Conservation (phyloP, 2,329 filamentous ascomycete genomes). For the Penicillium crustosum region DNA sequence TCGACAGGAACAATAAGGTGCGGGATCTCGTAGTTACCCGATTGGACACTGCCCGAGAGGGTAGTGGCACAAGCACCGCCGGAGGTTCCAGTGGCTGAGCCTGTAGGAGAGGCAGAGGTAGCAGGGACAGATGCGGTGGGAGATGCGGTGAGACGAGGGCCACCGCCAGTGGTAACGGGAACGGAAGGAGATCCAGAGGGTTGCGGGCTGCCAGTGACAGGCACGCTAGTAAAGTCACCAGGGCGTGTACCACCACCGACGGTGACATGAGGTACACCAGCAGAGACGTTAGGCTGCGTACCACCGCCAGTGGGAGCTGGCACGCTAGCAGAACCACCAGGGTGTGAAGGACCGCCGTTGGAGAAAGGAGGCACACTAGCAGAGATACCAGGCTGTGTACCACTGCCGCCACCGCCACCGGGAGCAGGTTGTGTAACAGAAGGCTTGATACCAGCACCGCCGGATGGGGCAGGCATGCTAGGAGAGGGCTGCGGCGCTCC, state of each 20-base stretch:
- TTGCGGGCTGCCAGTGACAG: not conserved
- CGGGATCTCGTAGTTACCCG: slow-evolving; percentile 55
- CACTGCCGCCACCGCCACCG: not conserved
- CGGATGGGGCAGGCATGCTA: not conserved
- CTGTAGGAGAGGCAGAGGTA: slow-evolving; percentile 11
- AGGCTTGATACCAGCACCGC: not conserved
- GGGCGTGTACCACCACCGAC: not conserved
- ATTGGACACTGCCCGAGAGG: slow-evolving; percentile 44
- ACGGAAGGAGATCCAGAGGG: not conserved
- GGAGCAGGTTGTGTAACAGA: not conserved
- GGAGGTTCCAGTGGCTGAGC: slow-evolving; percentile 17
- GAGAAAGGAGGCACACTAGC: not conserved
- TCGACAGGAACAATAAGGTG: slow-evolving; percentile 64
- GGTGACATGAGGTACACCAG: not conserved
- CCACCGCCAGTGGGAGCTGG: not conserved
- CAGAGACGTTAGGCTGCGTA: not conserved
- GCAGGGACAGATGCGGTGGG: slow-evolving; percentile 11
- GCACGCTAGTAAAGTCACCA: not conserved
- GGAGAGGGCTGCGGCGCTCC: not conserved
- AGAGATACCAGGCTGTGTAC: not conserved
- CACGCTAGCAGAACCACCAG: not conserved
- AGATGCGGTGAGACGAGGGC: slow-evolving; percentile 3
- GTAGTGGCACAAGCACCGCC: slow-evolving; percentile 45
- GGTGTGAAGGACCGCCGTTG: not conserved
- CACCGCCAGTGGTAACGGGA: not conserved